These are phyloP conservation scores for Erodium texanum DNA, from an alignment of 441 rosid genomes.

Conservation along the genomic window DNA sequence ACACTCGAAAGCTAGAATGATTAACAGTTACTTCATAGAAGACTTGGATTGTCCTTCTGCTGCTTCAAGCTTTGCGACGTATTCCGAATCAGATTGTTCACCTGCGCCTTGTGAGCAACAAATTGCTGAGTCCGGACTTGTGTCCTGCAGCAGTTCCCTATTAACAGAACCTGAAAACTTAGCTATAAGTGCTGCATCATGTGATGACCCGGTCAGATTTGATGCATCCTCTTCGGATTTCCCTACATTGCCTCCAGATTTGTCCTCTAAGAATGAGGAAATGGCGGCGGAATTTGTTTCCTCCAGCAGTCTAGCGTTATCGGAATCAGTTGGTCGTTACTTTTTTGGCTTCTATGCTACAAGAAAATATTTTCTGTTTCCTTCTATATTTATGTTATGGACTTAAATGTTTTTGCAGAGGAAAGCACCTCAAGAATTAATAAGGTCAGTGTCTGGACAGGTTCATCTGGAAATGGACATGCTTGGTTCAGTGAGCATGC, in stretches of 20 bases:
- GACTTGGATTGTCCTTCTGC: slow-evolving; percentile 14
- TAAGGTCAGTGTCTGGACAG: not conserved
- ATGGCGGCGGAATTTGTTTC: slow-evolving; percentile 13
- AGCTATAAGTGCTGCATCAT: slow-evolving; percentile 11
- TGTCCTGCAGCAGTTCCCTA: slow-evolving; percentile 20
- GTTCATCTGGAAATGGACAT: not conserved
- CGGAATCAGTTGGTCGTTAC: slow-evolving; percentile 35
- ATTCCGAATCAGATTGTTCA: slow-evolving; percentile 20
- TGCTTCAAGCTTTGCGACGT: slow-evolving; percentile 15
- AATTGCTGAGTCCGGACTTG: slow-evolving; percentile 16
- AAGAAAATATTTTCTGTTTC: slow-evolving; percentile 9
- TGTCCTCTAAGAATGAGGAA: slow-evolving; percentile 20
- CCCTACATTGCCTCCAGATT: slow-evolving; percentile 11
- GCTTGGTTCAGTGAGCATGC: not conserved
- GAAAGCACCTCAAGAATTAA: not conserved
- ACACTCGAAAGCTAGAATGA: slow-evolving; percentile 6
- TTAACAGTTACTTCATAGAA: slow-evolving; percentile 16
- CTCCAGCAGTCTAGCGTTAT: slow-evolving; percentile 24
- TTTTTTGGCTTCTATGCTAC: slow-evolving; percentile 12
- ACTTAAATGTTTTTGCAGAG: not conserved
- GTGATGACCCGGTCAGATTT: slow-evolving; percentile 13
- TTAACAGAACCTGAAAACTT: slow-evolving; percentile 22
- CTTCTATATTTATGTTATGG: slow-evolving; percentile 6
- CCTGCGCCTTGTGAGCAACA: slow-evolving; percentile 15
- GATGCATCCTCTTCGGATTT: slow-evolving; percentile 20